Conservation (phyloP, 331 rosid genomes). For the Quercus lobata region DNA sequence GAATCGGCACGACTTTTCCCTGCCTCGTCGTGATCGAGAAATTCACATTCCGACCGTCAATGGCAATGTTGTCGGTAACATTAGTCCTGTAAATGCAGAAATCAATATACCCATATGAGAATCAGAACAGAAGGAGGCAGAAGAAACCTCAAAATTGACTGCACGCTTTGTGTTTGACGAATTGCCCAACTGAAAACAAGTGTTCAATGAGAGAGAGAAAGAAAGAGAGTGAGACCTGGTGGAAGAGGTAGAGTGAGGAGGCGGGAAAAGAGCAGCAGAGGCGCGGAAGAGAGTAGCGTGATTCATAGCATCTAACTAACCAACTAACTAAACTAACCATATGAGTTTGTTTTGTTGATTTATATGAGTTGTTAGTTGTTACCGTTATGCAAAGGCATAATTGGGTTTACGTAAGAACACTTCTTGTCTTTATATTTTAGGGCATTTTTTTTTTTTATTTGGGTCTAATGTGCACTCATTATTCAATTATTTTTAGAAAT, state of each 20-base stretch:
- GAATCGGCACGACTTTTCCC: slow-evolving; percentile 44
- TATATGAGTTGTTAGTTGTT: too few relatives aligned
- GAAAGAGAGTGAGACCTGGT: neutral
- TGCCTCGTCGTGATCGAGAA: slow-evolving; percentile 54
- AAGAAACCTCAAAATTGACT: neutral
- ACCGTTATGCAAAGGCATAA: too few relatives aligned
- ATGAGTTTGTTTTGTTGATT: neutral
- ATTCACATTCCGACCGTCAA: slow-evolving; percentile 54
- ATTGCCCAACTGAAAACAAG: slow-evolving; percentile 24
- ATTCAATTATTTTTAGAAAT: too few relatives aligned
- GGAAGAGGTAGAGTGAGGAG: slow-evolving; percentile 22
- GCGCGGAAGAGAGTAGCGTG: slow-evolving; percentile 18
- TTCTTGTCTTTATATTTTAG: neutral
- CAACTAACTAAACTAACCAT: neutral
- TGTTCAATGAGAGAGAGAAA: neutral
- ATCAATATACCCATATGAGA: neutral
- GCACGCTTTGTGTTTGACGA: slow-evolving; percentile 20
- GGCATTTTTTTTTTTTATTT: too few relatives aligned
- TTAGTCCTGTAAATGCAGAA: slow-evolving; percentile 27
- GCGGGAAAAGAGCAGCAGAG: slow-evolving; percentile 26
- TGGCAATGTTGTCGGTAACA: slow-evolving; percentile 39
- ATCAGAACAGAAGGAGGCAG: neutral
- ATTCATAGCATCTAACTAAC: slow-evolving; percentile 28
- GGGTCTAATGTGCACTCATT: too few relatives aligned
- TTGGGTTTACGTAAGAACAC: neutral